These are phyloP conservation scores for Lentinula boryana DNA, from an alignment of 768 basidiomycete genomes.

Conservation along the genomic window DNA sequence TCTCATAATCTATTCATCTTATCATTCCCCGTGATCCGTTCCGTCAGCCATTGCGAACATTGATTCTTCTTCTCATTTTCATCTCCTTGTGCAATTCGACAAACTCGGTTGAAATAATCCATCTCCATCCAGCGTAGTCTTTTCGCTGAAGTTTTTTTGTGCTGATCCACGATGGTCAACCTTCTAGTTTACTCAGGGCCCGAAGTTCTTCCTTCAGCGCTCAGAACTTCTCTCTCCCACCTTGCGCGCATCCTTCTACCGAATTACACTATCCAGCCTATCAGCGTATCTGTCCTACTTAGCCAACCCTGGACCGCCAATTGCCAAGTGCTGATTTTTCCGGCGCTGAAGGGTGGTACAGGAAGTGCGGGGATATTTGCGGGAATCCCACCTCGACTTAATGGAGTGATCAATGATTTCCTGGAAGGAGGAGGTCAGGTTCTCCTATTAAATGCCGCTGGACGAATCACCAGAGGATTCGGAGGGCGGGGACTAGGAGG, in stretches of 20 bases:
- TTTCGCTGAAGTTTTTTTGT: background rate
- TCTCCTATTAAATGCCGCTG: background rate
- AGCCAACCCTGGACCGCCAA: constrained; percentile 71
- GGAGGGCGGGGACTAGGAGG: background rate
- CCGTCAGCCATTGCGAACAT: background rate
- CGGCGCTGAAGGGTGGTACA: constrained; percentile 17
- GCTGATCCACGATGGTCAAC: constrained; percentile 37
- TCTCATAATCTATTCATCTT: background rate
- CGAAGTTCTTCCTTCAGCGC: constrained; percentile 44
- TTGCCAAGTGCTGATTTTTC: constrained; percentile 77
- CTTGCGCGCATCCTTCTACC: constrained; percentile 59
- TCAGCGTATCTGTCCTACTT: constrained; percentile 50
- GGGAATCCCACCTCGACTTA: background rate
- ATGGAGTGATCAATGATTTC: background rate
- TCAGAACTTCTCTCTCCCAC: constrained; percentile 34
- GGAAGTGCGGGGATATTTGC: background rate
- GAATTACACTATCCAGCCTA: constrained; percentile 72
- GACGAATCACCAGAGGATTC: background rate
- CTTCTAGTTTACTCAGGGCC: constrained; percentile 70
- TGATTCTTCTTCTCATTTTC: background rate
- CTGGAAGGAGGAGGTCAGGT: background rate
- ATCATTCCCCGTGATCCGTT: background rate
- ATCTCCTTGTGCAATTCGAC: background rate
- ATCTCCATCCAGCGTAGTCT: background rate
- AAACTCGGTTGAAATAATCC: too few species aligned